phyloP scores from a whole-genome alignment of 2,329 filamentous ascomycete genomes.

The Alternaria angustiovoidea region DNA sequence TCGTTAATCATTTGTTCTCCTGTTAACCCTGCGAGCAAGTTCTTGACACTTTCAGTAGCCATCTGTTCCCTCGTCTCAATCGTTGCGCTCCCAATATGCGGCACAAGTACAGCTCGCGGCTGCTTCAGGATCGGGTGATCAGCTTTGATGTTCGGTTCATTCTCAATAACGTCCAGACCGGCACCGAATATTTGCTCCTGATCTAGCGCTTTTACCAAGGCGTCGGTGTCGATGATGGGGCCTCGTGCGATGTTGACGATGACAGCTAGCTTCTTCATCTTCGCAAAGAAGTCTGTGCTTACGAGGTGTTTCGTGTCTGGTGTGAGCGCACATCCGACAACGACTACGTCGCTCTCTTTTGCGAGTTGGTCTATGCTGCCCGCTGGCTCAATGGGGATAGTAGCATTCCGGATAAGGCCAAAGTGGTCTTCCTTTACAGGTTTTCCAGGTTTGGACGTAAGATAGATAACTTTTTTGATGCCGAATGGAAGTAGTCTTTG shows the following conservation, averaged over 20 bases:
- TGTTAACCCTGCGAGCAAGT: slow-evolving; percentile 53
- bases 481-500: slow-evolving; percentile 39
- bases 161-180: slow-evolving; percentile 65
- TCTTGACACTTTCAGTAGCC: slow-evolving; percentile 65
- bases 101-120: slow-evolving; percentile 61
- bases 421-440: slow-evolving; percentile 36
- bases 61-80: slow-evolving; percentile 66
- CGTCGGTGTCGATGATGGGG: slow-evolving; percentile 63
- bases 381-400: slow-evolving; percentile 33
- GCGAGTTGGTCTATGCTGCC: slow-evolving; percentile 33
- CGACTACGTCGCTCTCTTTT: slow-evolving; percentile 40
- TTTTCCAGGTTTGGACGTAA: slow-evolving; percentile 38
- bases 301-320: slow-evolving; percentile 40
- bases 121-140: slow-evolving; percentile 60
- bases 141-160: slow-evolving; percentile 58
- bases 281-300: slow-evolving; percentile 48
- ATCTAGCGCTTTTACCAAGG: slow-evolving; percentile 60
- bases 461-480: slow-evolving; percentile 34
- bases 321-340: slow-evolving; percentile 41
- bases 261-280: slow-evolving; percentile 62
- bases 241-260: slow-evolving; percentile 66
- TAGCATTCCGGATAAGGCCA: slow-evolving; percentile 24
- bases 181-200: slow-evolving; percentile 61
- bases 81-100: slow-evolving; percentile 66
- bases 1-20: slow-evolving; percentile 43